Base-by-base conservation (phyloP, 2,329 filamentous ascomycete genomes). In the Hansfordia pulvinata region DNA sequence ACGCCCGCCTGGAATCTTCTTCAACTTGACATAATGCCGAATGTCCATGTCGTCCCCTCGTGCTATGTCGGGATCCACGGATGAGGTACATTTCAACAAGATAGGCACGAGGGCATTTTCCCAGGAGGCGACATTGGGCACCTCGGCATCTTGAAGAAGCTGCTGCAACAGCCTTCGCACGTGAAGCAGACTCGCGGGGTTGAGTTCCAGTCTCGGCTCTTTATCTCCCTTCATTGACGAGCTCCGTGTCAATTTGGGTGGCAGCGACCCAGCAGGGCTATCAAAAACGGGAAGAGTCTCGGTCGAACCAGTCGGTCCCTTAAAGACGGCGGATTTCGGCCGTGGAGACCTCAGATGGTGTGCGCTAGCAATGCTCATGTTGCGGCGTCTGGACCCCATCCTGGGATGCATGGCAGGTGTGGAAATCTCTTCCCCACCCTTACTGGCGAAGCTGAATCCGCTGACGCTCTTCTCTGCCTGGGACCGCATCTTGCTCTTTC, bases 41-140 rank as follows among this genome's bases (percentile, higher is more conserved):
- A 98, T 90, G 47, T 98, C 90, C 64, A 98, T 96, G 45, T 90
- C 82, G 49, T 98, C 90, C 16, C 85, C 86, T 29, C 73, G 70
- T 30, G 85, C 78, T 23, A 94, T 82, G 48, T 96, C 82, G 2
- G 90, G 90, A 35, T 92, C 80, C 4, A 98, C 86, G 44, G 96
- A 90, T 37, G 94, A 85, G 0, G 88, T 92, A 36, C 86, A 90
- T 40, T 80, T 80, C 13, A 94, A 62, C 12, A 98, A 64, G 27
- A 98, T 92, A 0, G 90, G 90, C 26, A 94, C 68, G 9, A 98
- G 60, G 1, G 88, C 84, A 38, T 76, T 86, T 46, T 94, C 82
- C 90, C 90, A 98, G 16, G 77, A 77, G 3, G 69, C 58, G 1
- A 73, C 62, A 39, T 82, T 78, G 9, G 78, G 67, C 14, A 98